Evolutionary conservation across 805 yeast genomes (phyloP).

Genomic region (Cyberlindnera nakhonratchasimensis): DNA sequence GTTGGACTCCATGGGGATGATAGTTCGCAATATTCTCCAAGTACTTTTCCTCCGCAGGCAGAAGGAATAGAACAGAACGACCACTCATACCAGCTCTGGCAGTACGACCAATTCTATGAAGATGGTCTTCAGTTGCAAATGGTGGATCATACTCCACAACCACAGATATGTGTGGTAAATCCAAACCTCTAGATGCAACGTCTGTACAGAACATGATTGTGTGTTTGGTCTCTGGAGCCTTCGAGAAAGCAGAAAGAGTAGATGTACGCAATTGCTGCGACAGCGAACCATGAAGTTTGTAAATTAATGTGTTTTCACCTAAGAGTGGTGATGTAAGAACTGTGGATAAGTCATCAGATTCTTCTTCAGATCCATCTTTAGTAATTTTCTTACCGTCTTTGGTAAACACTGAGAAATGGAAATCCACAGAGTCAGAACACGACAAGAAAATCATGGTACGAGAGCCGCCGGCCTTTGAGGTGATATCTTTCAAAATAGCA

Average conservation of each 20-base stretch:
- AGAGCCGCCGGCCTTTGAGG: slow-evolving; percentile 33
- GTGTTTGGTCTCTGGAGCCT: slow-evolving; percentile 43
- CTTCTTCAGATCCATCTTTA: slow-evolving; percentile 32
- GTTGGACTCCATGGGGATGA: slow-evolving; percentile 55
- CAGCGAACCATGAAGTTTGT: slow-evolving; percentile 86
- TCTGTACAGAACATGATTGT: slow-evolving; percentile 88
- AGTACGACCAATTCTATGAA: slow-evolving; percentile 95
- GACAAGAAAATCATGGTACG: slow-evolving; percentile 84
- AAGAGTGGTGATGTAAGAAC: slow-evolving; percentile 53
- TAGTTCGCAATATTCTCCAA: slow-evolving; percentile 54
- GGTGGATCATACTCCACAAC: slow-evolving; percentile 96
- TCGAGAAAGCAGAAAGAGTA: slow-evolving; percentile 47
- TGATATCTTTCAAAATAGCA: slow-evolving; percentile 54
- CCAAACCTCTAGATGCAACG: slow-evolving; percentile 96
- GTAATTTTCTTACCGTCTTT: slow-evolving; percentile 43
- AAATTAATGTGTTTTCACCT: slow-evolving; percentile 42
- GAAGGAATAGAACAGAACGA: slow-evolving; percentile 66
- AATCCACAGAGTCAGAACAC: slow-evolving; percentile 95
- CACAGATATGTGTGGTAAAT: slow-evolving; percentile 78
- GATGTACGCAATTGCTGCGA: slow-evolving; percentile 79
- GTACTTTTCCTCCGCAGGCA: slow-evolving; percentile 93
- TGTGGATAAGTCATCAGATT: slow-evolving; percentile 33
- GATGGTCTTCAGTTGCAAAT: slow-evolving; percentile 87
- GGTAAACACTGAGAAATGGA: slow-evolving; percentile 75
- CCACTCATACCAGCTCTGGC: slow-evolving; percentile 96